Evolutionary conservation across 768 basidiomycete genomes (phyloP).

Genomic region (Hygrophorus pudorinus): DNA sequence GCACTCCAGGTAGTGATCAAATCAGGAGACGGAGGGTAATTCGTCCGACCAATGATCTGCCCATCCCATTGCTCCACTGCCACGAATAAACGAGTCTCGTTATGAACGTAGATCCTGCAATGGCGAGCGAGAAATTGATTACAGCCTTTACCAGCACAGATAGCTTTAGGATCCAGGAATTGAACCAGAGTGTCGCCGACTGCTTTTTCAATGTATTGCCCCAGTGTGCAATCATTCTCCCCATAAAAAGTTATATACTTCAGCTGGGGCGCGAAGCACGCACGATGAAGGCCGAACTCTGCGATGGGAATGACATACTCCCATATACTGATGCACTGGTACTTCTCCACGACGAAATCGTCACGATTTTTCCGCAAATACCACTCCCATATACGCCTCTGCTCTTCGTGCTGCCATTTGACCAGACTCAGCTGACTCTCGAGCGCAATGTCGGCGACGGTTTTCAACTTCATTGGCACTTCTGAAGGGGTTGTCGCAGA

Average conservation of each 20-base stretch:
- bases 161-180: conserved; percentile 62
- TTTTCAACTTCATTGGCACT: conserved; percentile 43
- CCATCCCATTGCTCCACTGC: conserved; percentile 87
- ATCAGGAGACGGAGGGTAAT: conserved; percentile 52
- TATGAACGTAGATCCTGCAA: conserved; percentile 87
- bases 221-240: conserved; percentile 85
- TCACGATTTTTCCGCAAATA: conserved; percentile 80
- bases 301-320: conserved; percentile 71
- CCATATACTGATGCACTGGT: conserved; percentile 78
- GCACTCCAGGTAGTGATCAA: conserved; percentile 86
- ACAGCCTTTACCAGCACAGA: conserved; percentile 80
- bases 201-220: conserved; percentile 83
- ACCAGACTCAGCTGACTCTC: conserved; percentile 64
- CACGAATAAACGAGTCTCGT: conserved; percentile 71
- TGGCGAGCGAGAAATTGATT: conserved; percentile 74
- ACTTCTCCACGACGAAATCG: conserved; percentile 86
- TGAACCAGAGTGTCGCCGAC: conserved; percentile 59
- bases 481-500: conserved; percentile 20
- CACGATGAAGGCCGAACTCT: conserved; percentile 55
- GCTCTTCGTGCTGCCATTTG: conserved; percentile 78
- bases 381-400: conserved; percentile 92
- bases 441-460: conserved; percentile 56
- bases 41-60: conserved; percentile 50
- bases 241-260: conserved; percentile 83
- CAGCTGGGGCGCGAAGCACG: conserved; percentile 69